Conservation (phyloP, 1,284 basidiomycete genomes). For the Sphaerobolus stellatus region DNA sequence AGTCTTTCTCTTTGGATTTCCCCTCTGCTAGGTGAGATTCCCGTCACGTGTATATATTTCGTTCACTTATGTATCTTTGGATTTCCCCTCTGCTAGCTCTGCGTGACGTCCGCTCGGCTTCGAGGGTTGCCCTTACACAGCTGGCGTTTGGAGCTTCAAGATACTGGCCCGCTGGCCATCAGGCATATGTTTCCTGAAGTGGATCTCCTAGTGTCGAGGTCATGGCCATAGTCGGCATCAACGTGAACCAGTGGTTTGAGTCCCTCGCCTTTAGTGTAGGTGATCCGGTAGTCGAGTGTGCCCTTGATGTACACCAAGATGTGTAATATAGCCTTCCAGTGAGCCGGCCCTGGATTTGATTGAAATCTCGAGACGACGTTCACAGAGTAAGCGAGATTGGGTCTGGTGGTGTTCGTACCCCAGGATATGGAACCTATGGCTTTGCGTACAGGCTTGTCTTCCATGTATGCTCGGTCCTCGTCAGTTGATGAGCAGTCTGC, state of each 20-base stretch:
- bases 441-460: constrained; percentile 29
- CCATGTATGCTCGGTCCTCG: constrained; percentile 22
- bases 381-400: constrained; percentile 39
- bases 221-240: no score
- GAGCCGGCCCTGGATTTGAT: constrained; percentile 28
- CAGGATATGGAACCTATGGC: constrained; percentile 37
- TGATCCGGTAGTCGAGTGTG: constrained; percentile 24
- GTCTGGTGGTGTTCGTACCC: constrained; percentile 32
- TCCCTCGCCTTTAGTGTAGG: constrained; percentile 16
- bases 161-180: no score
- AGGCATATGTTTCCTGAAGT: no score
- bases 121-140: no score
- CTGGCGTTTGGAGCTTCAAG: no score
- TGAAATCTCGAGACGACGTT: constrained; percentile 29
- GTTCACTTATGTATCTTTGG: no score
- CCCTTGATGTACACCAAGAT: constrained; percentile 32
- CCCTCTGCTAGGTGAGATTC: no score
- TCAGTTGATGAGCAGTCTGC: constrained; percentile 17
- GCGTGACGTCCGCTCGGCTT: no score
- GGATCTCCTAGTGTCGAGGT: no score
- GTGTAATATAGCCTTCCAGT: constrained; percentile 36
- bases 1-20: no score
- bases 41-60: no score
- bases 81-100: no score
- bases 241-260: constrained; percentile 4